Conservation (phyloP, 768 basidiomycete genomes). For the Crepidotus variabilis region DNA sequence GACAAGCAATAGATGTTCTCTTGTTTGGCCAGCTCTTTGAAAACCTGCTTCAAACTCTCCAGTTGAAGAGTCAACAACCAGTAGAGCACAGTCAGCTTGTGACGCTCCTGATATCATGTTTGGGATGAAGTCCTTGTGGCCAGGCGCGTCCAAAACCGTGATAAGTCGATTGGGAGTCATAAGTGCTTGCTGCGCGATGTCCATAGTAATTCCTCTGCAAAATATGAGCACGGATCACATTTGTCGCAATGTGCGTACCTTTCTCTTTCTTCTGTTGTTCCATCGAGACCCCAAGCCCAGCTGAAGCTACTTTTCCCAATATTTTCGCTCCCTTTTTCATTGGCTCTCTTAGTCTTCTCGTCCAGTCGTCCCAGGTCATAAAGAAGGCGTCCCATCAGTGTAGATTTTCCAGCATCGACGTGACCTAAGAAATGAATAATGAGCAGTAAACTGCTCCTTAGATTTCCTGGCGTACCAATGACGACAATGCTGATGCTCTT, state of each 20-base stretch:
- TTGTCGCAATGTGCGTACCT: conserved; percentile 46
- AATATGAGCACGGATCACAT: neutral
- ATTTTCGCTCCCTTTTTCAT: conserved; percentile 86
- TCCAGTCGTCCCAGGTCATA: conserved; percentile 89
- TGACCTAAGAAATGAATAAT: conserved; percentile 57
- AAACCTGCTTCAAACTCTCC: conserved; percentile 98
- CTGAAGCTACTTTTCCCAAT: conserved; percentile 94
- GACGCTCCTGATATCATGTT: conserved; percentile 99
- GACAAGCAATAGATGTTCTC: conserved; percentile 90
- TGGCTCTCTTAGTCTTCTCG: conserved; percentile 78
- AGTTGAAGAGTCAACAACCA: conserved; percentile 85
- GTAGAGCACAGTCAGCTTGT: conserved; percentile 91
- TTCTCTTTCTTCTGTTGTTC: conserved; percentile 87
- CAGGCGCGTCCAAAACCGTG: conserved; percentile 95
- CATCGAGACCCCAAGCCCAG: conserved; percentile 98
- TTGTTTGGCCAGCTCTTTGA: conserved; percentile 89
- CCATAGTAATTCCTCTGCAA: conserved; percentile 93
- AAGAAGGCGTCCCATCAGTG: conserved; percentile 90
- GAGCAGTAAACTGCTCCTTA: conserved; percentile 2
- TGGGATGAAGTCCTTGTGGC: conserved; percentile 96
- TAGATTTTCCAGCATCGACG: conserved; percentile 98
- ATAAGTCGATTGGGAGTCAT: conserved; percentile 72
- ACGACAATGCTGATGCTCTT: conserved; percentile 85
- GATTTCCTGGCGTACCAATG: conserved; percentile 55
- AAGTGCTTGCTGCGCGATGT: conserved; percentile 83